Percentiles rank a stretch among this genome's conserved stretches.
phyloP scores from a whole-genome alignment of 2,329 filamentous ascomycete species.

The Ceratocystis lukuohia region DNA sequence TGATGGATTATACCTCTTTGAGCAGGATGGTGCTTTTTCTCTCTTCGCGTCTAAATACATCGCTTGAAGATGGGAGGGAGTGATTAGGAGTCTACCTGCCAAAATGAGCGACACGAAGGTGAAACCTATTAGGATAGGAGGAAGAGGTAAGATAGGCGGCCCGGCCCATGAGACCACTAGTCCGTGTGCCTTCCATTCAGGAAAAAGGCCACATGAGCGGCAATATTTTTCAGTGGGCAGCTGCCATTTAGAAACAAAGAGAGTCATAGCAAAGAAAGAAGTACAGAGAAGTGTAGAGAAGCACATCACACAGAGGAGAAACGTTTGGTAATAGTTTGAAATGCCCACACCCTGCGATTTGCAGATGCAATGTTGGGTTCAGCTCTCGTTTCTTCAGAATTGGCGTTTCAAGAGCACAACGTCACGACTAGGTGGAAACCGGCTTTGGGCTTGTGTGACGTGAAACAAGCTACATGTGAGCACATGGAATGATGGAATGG shows the following conservation, averaged over 20 bases:
- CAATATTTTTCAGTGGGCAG: not conserved
- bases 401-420: not conserved
- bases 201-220: not conserved
- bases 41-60: not conserved
- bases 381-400: not conserved
- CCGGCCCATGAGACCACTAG: not conserved
- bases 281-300: not conserved
- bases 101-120: not conserved
- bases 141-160: not conserved
- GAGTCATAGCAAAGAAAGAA: not conserved
- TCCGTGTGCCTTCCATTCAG: not conserved
- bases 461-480: not conserved
- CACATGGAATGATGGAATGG: not conserved
- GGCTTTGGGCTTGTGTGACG: not conserved
- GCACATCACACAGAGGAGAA: not conserved
- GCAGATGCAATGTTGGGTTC: not conserved
- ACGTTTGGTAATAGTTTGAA: conserved; percentile 4
- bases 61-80: not conserved
- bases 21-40: not conserved
- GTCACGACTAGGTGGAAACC: not conserved
- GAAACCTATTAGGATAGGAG: not conserved
- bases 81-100: not conserved
- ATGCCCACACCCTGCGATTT: not conserved
- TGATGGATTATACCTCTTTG: not conserved
- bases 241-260: not conserved